These are phyloP conservation scores for Simmondsia chinensis DNA, from an alignment of 148 eudicot species.

Conservation along the genomic window DNA sequence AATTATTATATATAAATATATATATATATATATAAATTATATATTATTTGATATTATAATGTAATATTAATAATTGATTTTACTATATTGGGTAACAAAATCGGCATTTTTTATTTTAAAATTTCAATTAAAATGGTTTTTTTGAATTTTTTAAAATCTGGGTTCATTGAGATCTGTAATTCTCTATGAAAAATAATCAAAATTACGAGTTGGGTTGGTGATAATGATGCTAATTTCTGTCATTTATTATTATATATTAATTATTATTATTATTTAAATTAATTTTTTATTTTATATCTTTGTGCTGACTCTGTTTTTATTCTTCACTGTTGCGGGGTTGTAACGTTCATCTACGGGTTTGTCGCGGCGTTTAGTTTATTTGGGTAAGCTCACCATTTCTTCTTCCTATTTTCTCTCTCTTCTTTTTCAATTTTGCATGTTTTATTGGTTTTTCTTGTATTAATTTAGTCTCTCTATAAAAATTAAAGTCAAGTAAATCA, in stretches of 20 bases:
- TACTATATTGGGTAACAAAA: no score
- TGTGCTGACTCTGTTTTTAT: conserved; percentile 48
- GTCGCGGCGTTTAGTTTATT: conserved; percentile 59
- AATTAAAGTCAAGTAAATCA: no score
- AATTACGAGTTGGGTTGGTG: conserved; percentile 6
- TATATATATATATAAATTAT: no score
- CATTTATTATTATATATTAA: conserved; percentile 1
- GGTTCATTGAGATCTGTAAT: conserved; percentile 23
- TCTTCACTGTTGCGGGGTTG: conserved; percentile 21
- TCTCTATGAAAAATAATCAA: conserved; percentile 7
- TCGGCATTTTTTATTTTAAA: no score
- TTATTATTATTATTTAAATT: neutral
- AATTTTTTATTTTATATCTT: neutral
- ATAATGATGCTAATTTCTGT: conserved; percentile 10
- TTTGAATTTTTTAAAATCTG: no score
- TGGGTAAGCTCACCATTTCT: conserved; percentile 48
- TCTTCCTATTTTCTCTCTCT: conserved; percentile 1
- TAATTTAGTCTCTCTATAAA: no score
- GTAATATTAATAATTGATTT: no score
- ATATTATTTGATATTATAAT: no score
- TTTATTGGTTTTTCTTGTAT: no score
- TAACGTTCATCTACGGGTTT: conserved; percentile 44
- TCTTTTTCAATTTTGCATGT: neutral
- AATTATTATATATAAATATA: no score
- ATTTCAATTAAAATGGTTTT: no score